These are phyloP conservation scores for Ceratocystiopsis sp. DNA, from an alignment of 2,329 filamentous ascomycete genomes.

Conservation along the genomic window DNA sequence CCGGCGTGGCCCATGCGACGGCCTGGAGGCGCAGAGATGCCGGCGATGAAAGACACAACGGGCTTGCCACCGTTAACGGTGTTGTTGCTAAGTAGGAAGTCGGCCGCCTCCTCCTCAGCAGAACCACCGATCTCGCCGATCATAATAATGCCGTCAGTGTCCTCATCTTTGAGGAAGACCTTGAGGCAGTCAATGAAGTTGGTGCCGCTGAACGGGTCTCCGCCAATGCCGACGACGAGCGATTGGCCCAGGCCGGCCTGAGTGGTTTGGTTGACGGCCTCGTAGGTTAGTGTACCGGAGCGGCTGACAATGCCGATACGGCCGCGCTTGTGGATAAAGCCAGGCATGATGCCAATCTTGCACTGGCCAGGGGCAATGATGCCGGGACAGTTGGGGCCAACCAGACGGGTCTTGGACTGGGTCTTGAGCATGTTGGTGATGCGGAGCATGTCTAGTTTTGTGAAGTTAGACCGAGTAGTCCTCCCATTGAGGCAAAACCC, in stretches of 20 bases:
- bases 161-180: constrained; percentile 87
- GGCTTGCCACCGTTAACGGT: constrained; percentile 73
- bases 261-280: constrained; percentile 99
- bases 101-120: constrained; percentile 94
- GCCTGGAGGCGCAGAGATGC: constrained; percentile 91
- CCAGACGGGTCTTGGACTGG: constrained; percentile 89
- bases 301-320: constrained; percentile 97
- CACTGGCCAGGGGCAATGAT: constrained; percentile 92
- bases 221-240: constrained; percentile 93
- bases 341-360: constrained; percentile 99
- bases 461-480: neutral
- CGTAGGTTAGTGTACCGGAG: constrained; percentile 96
- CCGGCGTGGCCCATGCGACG: constrained; percentile 97
- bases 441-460: constrained; percentile 75
- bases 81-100: constrained; percentile 89
- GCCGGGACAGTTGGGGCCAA: constrained; percentile 95
- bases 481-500: neutral
- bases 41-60: constrained; percentile 94
- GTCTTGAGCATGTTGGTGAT: constrained; percentile 97
- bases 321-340: constrained; percentile 99
- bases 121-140: constrained; percentile 97
- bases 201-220: constrained; percentile 96
- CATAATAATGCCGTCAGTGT: constrained; percentile 99
- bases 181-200: constrained; percentile 99
- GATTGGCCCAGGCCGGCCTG: constrained; percentile 94